Percentiles rank a stretch among this genome's conserved stretches.
These are phyloP conservation scores for Ilex aquifolium DNA, from an alignment of 257 asterid species.

Conservation along the genomic window DNA sequence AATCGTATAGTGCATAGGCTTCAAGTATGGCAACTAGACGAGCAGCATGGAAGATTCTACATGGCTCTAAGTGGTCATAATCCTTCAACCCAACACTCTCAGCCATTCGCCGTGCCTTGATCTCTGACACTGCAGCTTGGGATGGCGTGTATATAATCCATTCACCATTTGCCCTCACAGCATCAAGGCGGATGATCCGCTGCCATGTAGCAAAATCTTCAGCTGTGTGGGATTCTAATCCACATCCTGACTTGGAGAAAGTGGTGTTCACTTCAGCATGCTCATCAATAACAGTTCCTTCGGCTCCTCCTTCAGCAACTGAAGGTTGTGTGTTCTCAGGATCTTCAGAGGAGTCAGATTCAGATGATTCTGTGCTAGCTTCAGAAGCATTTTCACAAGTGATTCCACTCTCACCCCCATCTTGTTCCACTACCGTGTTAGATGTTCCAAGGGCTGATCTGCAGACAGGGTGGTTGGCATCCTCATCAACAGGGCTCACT, in stretches of 20 bases:
- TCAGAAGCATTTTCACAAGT: conserved; percentile 35
- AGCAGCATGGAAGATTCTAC: conserved; percentile 70
- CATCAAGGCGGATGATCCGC: conserved; percentile 85
- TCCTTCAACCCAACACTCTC: conserved; percentile 77
- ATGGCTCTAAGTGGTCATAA: conserved; percentile 66
- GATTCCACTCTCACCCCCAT: conserved; percentile 32
- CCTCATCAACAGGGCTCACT: conserved; percentile 24
- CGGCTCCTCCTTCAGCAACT: conserved; percentile 29
- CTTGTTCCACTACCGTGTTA: conserved; percentile 28
- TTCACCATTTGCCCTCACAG: conserved; percentile 73
- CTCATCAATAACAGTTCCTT: conserved; percentile 28
- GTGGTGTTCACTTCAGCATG: conserved; percentile 14
- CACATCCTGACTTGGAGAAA: conserved; percentile 26
- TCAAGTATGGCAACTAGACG: conserved; percentile 85
- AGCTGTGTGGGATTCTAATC: conserved; percentile 22
- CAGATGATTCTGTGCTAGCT: conserved; percentile 45
- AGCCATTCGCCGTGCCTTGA: conserved; percentile 54
- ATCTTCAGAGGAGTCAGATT: conserved; percentile 60
- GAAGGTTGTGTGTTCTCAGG: conserved; percentile 52
- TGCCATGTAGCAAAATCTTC: conserved; percentile 84
- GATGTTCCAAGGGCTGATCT: conserved; percentile 12
- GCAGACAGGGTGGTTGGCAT: conserved; percentile 3
- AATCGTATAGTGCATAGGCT: conserved; percentile 74
- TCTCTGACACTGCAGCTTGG: conserved; percentile 58
- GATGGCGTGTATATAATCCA: conserved; percentile 66